Conservation (phyloP, 345 rosid genomes). For the Physaria fendleri region DNA sequence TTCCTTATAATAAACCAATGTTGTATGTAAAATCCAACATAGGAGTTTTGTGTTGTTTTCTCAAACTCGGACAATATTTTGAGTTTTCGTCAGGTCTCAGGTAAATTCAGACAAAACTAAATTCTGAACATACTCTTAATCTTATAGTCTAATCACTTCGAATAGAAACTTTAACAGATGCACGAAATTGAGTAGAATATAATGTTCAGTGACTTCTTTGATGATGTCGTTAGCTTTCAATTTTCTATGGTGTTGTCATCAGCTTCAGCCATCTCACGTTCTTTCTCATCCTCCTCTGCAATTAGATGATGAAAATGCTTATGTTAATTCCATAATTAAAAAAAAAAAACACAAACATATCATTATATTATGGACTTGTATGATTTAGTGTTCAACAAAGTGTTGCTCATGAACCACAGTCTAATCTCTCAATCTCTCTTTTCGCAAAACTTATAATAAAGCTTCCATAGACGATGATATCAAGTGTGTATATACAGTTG, state of each 20-base stretch:
- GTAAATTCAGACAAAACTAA: too few relatives aligned
- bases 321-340: not conserved
- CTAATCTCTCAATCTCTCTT: not conserved
- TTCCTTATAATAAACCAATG: constrained; percentile 11
- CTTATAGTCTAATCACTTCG: not conserved
- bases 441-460: not conserved
- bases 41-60: not conserved
- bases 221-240: not conserved
- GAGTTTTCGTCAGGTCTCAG: constrained; percentile 16
- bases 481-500: not conserved
- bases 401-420: not conserved
- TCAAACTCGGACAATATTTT: constrained; percentile 1
- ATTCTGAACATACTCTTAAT: not conserved
- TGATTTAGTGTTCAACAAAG: not conserved
- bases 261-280: constrained; percentile 45
- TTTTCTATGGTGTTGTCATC: constrained; percentile 31
- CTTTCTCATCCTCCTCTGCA: constrained; percentile 66
- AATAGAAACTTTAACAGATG: constrained; percentile 1
- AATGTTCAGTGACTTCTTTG: not conserved
- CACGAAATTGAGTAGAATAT: not conserved
- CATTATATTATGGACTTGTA: not conserved
- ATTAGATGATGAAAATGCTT: constrained; percentile 1
- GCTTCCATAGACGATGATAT: not conserved
- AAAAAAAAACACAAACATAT: not conserved
- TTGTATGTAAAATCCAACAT: constrained; percentile 9